Base-by-base conservation (phyloP, 768 basidiomycete genomes). In the Gyrodon lividus region DNA sequence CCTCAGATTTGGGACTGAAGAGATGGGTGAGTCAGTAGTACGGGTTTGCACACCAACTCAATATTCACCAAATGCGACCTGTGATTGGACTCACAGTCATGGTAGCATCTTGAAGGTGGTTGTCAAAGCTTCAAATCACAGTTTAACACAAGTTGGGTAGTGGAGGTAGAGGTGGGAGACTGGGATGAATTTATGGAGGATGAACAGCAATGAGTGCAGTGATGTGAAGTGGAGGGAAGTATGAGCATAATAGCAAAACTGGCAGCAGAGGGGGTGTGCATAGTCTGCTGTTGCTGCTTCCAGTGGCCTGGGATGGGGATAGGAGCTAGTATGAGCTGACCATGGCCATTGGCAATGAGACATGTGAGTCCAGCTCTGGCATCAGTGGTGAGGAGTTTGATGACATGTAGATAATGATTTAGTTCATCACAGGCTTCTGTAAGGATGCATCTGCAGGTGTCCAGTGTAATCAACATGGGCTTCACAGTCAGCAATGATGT, bases 361-460 rank as follows among this genome's bases (percentile, higher is more conserved):
- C 78, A 70, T 2, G 69, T 46, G 56, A 80, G 82, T 0, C 72
- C 72, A 0, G 68, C 65, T 23, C 83, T 73, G 2, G 79, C 80
- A 39, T 86, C 83, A 0, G 73, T 62, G 1, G 73, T 70, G 24
- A 76, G 72, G 30, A 72, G 35, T 37, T 84, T 81, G 53, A 81
- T 50, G 46, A 67, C 58, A 19, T 57, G 56, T 43, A 86, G 71
- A 58, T 78, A 78, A 31, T 71, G 71, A 22, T 77, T 76, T 55
- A 84, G 71, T 50, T 78, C 74, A 1, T 59, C 43, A 81, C 83
- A 86, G 23, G 70, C 69, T 17, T 82, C 77, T 20, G 72, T 64
- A 31, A 82, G 51, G 49, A 72, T 65, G 46, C 70, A 70, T 52
- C 74, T 60, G 12, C 79, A 72, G 0, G 77, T 65, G 61, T 62